A percentile compares a stretch with the other conserved stretches of the same genome.
phyloP scores from a whole-genome alignment of 768 basidiomycete genomes.

The Calocera cornea region DNA sequence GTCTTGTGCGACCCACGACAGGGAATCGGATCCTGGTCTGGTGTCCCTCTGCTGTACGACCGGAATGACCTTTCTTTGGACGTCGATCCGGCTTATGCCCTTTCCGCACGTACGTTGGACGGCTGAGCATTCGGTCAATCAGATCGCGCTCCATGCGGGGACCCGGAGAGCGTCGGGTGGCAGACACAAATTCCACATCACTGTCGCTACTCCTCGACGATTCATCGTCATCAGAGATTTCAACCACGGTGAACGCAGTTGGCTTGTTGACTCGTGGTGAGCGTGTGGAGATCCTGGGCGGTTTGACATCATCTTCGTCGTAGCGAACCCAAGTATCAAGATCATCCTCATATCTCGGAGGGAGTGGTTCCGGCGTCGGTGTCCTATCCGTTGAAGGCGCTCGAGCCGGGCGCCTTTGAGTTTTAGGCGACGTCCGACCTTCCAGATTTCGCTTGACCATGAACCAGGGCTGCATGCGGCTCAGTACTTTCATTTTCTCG shows the following conservation, averaged over 20 bases:
- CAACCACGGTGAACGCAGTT: constrained; percentile 39
- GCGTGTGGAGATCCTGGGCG: constrained; percentile 19
- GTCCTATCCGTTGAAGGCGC: constrained; percentile 1
- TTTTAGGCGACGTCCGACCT: constrained; percentile 14
- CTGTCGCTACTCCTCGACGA: constrained; percentile 11
- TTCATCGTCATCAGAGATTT: constrained; percentile 11
- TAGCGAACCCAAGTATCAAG: constrained; percentile 4
- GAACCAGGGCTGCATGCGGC: constrained; percentile 41
- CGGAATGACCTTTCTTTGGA: constrained; percentile 13
- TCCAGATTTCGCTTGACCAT: constrained; percentile 32
- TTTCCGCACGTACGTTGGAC: constrained; percentile 25
- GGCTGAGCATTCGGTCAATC: constrained; percentile 57
- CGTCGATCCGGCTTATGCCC: constrained; percentile 14
- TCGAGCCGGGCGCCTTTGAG: constrained; percentile 8
- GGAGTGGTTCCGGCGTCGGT: constrained; percentile 11
- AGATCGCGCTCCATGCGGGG: constrained; percentile 30
- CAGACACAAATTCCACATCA: constrained; percentile 16
- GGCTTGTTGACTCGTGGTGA: constrained; percentile 24
- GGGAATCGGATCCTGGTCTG: background rate
- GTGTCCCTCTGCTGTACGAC: constrained; percentile 7
- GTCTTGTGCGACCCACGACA: background rate
- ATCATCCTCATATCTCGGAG: background rate
- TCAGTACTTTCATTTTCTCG: constrained; percentile 29
- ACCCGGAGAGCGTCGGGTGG: background rate
- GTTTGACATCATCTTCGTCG: constrained; percentile 7